A percentile compares a stretch with the other conserved stretches of the same genome.
phyloP scores from a whole-genome alignment of 2,329 filamentous ascomycete species.

The Xylariaceae sp. region DNA sequence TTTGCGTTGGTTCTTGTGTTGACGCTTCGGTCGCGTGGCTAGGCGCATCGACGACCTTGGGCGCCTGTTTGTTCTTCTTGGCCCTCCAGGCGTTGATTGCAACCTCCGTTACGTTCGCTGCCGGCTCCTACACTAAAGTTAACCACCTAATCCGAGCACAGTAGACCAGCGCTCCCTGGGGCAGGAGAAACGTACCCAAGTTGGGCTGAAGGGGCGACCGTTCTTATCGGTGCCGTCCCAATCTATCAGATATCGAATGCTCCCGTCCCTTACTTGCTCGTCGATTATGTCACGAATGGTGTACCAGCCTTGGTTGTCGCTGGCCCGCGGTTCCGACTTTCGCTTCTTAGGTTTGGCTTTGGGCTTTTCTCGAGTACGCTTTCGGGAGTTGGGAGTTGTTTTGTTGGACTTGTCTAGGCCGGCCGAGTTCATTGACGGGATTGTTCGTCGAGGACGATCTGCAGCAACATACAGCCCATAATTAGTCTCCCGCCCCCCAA shows the following conservation, averaged over 20 bases:
- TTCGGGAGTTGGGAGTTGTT: constrained; percentile 12
- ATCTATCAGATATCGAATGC: constrained; percentile 57
- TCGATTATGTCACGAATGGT: constrained; percentile 45
- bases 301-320: constrained; percentile 32
- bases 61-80: constrained; percentile 22
- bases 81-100: constrained; percentile 37
- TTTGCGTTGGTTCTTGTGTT: constrained; percentile 4
- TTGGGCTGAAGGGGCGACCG: constrained; percentile 53
- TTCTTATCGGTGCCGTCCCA: constrained; percentile 60
- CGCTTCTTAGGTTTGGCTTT: constrained; percentile 16
- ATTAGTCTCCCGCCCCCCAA: constrained; percentile 23
- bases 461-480: constrained; percentile 27
- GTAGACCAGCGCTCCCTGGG: neutral
- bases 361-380: constrained; percentile 7
- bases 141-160: constrained; percentile 13
- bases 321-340: constrained; percentile 1
- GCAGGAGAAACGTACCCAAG: constrained; percentile 54
- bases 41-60: constrained; percentile 16
- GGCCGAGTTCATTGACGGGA: constrained; percentile 36
- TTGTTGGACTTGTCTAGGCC: constrained; percentile 9
- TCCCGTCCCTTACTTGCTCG: constrained; percentile 42
- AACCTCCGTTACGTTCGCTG: constrained; percentile 31
- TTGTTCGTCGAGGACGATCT: constrained; percentile 29
- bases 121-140: constrained; percentile 34
- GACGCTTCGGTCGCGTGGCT: neutral